Evolutionary conservation across 2,329 filamentous ascomycete species (phyloP).

Genomic region (Botrytis tulipae): DNA sequence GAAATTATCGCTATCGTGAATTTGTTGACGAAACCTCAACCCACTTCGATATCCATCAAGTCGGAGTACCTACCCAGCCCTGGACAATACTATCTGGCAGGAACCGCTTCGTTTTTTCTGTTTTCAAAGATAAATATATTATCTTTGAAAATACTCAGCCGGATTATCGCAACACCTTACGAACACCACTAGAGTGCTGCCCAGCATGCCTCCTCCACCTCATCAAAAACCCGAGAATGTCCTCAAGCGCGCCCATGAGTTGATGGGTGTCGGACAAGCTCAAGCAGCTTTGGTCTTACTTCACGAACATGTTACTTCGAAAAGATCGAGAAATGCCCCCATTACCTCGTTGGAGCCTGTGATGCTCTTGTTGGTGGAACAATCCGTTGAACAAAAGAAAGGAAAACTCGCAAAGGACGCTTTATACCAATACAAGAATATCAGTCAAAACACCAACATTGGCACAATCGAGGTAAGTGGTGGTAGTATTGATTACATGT

Average conservation of each 20-base stretch:
- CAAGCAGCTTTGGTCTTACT: conserved; percentile 90
- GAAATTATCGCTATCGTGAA: conserved; percentile 14
- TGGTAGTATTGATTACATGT: neutral
- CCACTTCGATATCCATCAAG: conserved; percentile 18
- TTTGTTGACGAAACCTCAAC: conserved; percentile 8
- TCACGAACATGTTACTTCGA: conserved; percentile 98
- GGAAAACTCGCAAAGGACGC: conserved; percentile 98
- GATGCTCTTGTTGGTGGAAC: conserved; percentile 95
- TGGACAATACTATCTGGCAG: conserved; percentile 8
- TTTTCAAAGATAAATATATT: conserved; percentile 18
- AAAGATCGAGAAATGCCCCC: conserved; percentile 94
- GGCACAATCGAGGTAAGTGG: conserved; percentile 83
- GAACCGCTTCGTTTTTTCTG: neutral
- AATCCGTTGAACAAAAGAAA: conserved; percentile 96
- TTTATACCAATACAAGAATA: conserved; percentile 99
- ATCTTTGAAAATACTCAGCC: conserved; percentile 11
- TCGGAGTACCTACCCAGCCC: conserved; percentile 3
- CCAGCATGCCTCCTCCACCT: conserved; percentile 72
- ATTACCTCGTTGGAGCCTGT: conserved; percentile 96
- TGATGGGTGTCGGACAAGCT: conserved; percentile 95
- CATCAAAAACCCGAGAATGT: conserved; percentile 99
- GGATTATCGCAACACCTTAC: neutral
- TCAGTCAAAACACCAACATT: conserved; percentile 97
- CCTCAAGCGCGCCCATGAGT: conserved; percentile 95
- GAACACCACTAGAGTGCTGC: conserved; percentile 26